Evolutionary conservation across 176 grass and related monocot species (phyloP).

Genomic region (Eleusine coracana): DNA sequence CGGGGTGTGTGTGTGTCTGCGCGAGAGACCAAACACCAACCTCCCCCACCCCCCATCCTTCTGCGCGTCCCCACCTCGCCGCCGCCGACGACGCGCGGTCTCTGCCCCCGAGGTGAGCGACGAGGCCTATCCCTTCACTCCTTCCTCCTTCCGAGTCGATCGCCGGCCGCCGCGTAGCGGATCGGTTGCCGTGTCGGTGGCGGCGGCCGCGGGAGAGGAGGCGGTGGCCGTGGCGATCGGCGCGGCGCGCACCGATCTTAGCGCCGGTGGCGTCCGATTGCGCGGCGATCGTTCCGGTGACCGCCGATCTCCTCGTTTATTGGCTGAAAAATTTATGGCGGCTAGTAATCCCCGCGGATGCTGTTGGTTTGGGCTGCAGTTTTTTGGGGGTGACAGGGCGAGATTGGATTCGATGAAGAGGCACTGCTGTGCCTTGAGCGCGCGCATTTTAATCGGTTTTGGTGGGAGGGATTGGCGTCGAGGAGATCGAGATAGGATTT

Average conservation of each 20-base stretch:
- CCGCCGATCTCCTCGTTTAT: conserved; percentile 53
- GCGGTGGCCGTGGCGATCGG: conserved; percentile 41
- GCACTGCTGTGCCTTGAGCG: neutral
- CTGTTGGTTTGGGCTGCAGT: conserved; percentile 12
- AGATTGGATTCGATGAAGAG: neutral
- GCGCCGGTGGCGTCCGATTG: conserved; percentile 38
- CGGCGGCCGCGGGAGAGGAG: neutral
- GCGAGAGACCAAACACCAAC: conserved; percentile 59
- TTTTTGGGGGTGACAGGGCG: conserved; percentile 1
- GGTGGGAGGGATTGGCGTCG: neutral
- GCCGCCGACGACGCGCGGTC: conserved; percentile 42
- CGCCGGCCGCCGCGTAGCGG: neutral
- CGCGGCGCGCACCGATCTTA: conserved; percentile 39
- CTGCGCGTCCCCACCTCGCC: conserved; percentile 39
- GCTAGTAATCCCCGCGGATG: conserved; percentile 1
- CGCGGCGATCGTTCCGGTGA: conserved; percentile 32
- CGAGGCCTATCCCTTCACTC: neutral
- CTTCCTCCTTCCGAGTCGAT: neutral
- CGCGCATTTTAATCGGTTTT: conserved; percentile 31
- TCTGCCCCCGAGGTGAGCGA: conserved; percentile 40
- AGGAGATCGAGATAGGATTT: conserved; percentile 55
- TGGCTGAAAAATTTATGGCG: conserved; percentile 18
- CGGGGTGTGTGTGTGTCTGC: conserved; percentile 36
- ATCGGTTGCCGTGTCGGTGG: conserved; percentile 40
- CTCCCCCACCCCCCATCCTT: conserved; percentile 27